These are phyloP conservation scores for Sporothrix globosa DNA, from an alignment of 2,329 filamentous ascomycete genomes.

Conservation along the genomic window DNA sequence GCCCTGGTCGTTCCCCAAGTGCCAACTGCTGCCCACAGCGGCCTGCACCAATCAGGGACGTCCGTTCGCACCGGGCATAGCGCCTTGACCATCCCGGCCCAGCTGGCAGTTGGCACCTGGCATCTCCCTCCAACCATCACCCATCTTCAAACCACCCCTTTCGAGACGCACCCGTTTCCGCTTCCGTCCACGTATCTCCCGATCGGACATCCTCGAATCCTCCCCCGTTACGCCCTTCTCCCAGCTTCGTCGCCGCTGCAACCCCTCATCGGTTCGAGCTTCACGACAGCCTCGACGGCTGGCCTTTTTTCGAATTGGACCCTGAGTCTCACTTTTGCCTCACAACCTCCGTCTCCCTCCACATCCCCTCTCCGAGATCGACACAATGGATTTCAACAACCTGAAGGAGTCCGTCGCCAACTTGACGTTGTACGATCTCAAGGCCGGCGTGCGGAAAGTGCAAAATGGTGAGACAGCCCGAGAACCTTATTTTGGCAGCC, in stretches of 20 bases:
- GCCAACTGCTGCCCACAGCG: slow-evolving; percentile 1
- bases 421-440: slow-evolving; percentile 91
- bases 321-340: not conserved
- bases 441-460: slow-evolving; percentile 90
- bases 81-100: slow-evolving; percentile 16
- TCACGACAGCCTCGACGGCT: not conserved
- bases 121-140: slow-evolving; percentile 18
- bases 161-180: slow-evolving; percentile 4
- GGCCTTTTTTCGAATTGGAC: slow-evolving; percentile 9
- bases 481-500: not conserved
- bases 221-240: not conserved
- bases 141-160: slow-evolving; percentile 22
- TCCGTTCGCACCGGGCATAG: slow-evolving; percentile 7
- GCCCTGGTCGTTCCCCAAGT: not conserved
- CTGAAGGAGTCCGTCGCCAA: slow-evolving; percentile 87
- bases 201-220: not conserved
- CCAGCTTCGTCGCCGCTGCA: not conserved
- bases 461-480: slow-evolving; percentile 76
- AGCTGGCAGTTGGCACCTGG: slow-evolving; percentile 23
- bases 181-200: not conserved
- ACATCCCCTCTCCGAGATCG: not conserved
- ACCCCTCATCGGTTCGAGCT: not conserved
- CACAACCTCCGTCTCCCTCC: not conserved
- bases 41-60: slow-evolving; percentile 3
- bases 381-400: slow-evolving; percentile 77